A percentile compares a stretch with the other conserved stretches of the same genome.
These are phyloP conservation scores for Trifolium pratense DNA, from an alignment of 306 rosid genomes.

Conservation along the genomic window DNA sequence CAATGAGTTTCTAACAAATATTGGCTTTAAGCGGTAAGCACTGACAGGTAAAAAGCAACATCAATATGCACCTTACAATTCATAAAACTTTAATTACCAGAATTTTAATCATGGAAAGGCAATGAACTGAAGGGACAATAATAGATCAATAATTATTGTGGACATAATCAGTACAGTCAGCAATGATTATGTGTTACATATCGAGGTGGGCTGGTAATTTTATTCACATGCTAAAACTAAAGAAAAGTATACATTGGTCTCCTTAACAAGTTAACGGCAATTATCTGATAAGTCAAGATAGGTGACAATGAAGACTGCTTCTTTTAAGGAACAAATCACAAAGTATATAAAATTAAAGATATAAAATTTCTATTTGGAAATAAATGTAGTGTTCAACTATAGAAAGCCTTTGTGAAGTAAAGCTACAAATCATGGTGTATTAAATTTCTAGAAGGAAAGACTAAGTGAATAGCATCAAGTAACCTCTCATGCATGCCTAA, in stretches of 20 bases:
- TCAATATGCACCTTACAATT: slow-evolving; percentile 24
- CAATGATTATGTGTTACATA: not conserved
- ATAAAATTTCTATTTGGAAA: slow-evolving; percentile 31
- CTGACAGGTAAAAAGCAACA: slow-evolving; percentile 41
- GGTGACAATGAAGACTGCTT: slow-evolving; percentile 31
- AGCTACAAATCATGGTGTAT: slow-evolving; percentile 29
- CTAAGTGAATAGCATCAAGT: slow-evolving; percentile 24
- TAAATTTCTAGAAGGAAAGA: slow-evolving; percentile 34
- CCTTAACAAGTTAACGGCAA: slow-evolving; percentile 30
- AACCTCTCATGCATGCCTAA: slow-evolving; percentile 20
- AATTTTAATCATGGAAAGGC: slow-evolving; percentile 21
- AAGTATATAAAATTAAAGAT: slow-evolving; percentile 33
- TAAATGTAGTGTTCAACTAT: slow-evolving; percentile 1
- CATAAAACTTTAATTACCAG: slow-evolving; percentile 17
- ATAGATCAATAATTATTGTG: slow-evolving; percentile 19
- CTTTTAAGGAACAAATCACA: slow-evolving; percentile 2
- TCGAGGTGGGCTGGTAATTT: slow-evolving; percentile 26
- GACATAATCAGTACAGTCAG: slow-evolving; percentile 22
- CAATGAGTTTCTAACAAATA: slow-evolving; percentile 25
- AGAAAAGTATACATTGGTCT: slow-evolving; percentile 30
- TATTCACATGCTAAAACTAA: slow-evolving; percentile 30
- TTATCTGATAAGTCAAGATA: slow-evolving; percentile 21
- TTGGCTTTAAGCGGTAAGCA: slow-evolving; percentile 32
- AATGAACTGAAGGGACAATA: slow-evolving; percentile 12
- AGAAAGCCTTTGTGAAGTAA: slow-evolving; percentile 28